Evolutionary conservation across 495 filamentous ascomycete species (phyloP).

Genomic region (Lepidopterella palustris): DNA sequence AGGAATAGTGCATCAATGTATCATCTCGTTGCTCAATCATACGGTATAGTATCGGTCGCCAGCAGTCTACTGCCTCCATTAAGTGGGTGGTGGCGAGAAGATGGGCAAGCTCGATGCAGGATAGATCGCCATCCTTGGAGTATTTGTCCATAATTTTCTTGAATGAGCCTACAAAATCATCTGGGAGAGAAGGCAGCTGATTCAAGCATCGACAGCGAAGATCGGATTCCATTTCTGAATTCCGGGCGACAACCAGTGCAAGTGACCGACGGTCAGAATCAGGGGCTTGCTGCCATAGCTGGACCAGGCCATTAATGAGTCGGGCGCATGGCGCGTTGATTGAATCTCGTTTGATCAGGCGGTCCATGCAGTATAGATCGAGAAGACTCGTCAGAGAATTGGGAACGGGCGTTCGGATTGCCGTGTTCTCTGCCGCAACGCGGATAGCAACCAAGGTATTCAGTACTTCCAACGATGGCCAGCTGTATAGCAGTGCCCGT

Average conservation of each 20-base stretch:
- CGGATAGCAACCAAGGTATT: not conserved
- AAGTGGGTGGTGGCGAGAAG: slow-evolving; percentile 7
- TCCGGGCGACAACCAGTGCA: slow-evolving; percentile 3
- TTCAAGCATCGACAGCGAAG: slow-evolving; percentile 7
- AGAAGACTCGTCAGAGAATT: slow-evolving; percentile 3
- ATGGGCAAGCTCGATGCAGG: slow-evolving; percentile 12
- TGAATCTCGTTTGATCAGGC: slow-evolving; percentile 2
- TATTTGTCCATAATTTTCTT: not conserved
- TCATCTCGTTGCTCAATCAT: slow-evolving; percentile 11
- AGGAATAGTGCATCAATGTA: slow-evolving; percentile 4
- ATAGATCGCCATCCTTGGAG: not conserved
- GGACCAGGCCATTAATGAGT: slow-evolving; percentile 10
- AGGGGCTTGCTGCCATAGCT: slow-evolving; percentile 5
- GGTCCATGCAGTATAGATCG: slow-evolving; percentile 14
- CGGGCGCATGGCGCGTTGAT: not conserved
- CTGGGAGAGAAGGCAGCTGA: slow-evolving; percentile 1
- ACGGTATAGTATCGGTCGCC: slow-evolving; percentile 9
- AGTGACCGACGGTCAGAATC: slow-evolving; percentile 5
- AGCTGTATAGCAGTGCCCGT: not conserved
- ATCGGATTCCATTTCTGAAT: not conserved
- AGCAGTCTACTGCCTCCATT: slow-evolving; percentile 3
- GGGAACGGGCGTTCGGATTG: not conserved
- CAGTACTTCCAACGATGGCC: not conserved
- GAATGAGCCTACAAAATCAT: slow-evolving; percentile 5
- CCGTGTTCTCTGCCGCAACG: not conserved